Evolutionary conservation across 129 eudicot species (phyloP), one percentile per base, ranked within the genome.

Genomic region (Calendula officinalis): DNA sequence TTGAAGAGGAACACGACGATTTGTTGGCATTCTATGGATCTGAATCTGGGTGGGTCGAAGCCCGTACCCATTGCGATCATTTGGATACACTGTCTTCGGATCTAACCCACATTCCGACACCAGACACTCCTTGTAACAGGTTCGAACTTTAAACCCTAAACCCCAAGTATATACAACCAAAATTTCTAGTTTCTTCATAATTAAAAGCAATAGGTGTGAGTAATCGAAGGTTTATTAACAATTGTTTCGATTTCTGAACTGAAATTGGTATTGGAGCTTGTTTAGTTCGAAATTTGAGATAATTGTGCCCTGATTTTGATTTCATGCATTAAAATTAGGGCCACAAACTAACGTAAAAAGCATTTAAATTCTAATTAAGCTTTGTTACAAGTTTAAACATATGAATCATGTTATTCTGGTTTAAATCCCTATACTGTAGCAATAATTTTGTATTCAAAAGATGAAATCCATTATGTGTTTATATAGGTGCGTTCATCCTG

Each of bases 41-140:
- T 45, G 81, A 65, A 62, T 78, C 97, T 62, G 96, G 98, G 34
- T 92, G 96, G 98, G 98, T 92, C 40, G 96, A 88, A 74, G 95
- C 95, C 70, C 81, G 88, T 44, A 92, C 87, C 8, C 86, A 79
- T 72, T 92, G 98, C 77, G 98, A 92, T 52, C 98, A 88, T 67
- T 67, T 91, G 12, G 64, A 11, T 52, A 70, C 76, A 2, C 64
- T 91, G 3, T 78, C 85, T 37, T 70, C 87, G 35, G 98, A 85
- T 76, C 95, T 85, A 17, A 35, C 72, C 40, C 98, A 92, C 72
- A 92, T 92, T 35, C 98, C 98, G 3, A 64, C 87, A 14, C 96
- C 91, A 5, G 82, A 82, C 62, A 85, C 98, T 35, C 83, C 75
- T 39, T 92, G 98, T 66, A 48, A 66, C 75, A 85, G 95, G 98